phyloP scores from a whole-genome alignment of 2,329 filamentous ascomycete genomes.

The Verruconis gallopava region DNA sequence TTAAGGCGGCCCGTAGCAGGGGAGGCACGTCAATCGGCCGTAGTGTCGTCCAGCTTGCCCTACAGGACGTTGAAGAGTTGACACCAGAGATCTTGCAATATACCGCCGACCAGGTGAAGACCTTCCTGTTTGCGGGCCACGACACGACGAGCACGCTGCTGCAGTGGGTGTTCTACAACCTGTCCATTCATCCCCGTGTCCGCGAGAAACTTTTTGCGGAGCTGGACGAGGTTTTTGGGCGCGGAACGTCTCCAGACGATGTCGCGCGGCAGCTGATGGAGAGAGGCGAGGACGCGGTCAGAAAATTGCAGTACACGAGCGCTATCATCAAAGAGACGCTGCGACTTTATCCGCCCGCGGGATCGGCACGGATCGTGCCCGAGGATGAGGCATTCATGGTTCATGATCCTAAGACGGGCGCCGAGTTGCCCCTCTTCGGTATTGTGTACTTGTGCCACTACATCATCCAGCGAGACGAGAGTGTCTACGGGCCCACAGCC shows the following conservation, averaged over 20 bases:
- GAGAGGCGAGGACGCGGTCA: constrained; percentile 25
- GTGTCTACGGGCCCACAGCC: constrained; percentile 6
- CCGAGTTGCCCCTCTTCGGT: constrained; percentile 7
- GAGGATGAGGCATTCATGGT: constrained; percentile 4
- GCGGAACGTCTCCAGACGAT: constrained; percentile 12
- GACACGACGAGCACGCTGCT: constrained; percentile 27
- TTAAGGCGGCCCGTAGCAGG: background rate
- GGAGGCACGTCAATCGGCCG: background rate
- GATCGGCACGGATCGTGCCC: constrained; percentile 25
- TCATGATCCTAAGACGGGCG: background rate
- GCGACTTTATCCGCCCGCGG: constrained; percentile 38
- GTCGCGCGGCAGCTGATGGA: background rate
- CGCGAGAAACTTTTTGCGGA: constrained; percentile 29
- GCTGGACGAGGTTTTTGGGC: constrained; percentile 39
- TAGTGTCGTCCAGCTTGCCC: constrained; percentile 7
- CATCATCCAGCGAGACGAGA: constrained; percentile 7
- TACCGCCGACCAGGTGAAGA: constrained; percentile 21
- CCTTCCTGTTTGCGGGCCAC: constrained; percentile 30
- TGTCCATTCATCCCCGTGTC: constrained; percentile 19
- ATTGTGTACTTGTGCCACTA: constrained; percentile 8
- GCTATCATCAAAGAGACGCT: constrained; percentile 42
- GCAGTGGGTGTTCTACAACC: constrained; percentile 20
- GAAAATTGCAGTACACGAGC: constrained; percentile 37
- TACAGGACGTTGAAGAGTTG: constrained; percentile 5
- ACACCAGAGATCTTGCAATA: constrained; percentile 10